Evolutionary conservation across 129 eudicot species (phyloP).

Genomic region (Escallonia rubra): DNA sequence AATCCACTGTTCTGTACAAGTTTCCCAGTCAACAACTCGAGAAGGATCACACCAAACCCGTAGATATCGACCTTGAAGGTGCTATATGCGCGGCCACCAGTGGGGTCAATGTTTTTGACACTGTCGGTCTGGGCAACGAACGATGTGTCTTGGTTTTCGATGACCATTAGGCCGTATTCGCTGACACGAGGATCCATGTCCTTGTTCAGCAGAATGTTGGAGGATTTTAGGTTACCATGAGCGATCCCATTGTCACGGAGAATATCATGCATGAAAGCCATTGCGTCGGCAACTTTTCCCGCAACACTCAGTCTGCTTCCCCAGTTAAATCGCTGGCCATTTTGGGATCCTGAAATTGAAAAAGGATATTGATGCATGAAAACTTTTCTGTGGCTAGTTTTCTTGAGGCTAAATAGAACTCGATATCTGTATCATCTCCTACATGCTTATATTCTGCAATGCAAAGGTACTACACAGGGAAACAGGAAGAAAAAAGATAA

Average conservation of each 20-base stretch:
- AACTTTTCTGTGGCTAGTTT: too few species aligned
- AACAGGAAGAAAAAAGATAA: too few species aligned
- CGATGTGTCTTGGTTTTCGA: slow-evolving; percentile 24
- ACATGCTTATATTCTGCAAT: too few species aligned
- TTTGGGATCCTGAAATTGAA: slow-evolving; percentile 47
- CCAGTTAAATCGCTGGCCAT: slow-evolving; percentile 52
- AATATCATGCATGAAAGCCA: slow-evolving; percentile 60
- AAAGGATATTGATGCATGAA: background rate
- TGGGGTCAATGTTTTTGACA: background rate
- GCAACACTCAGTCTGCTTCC: slow-evolving; percentile 60
- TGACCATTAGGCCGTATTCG: slow-evolving; percentile 74
- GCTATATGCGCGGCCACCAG: slow-evolving; percentile 15
- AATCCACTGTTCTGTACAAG: slow-evolving; percentile 44
- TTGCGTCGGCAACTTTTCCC: slow-evolving; percentile 41
- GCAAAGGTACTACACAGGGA: too few species aligned
- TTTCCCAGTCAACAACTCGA: slow-evolving; percentile 69
- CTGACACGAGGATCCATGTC: slow-evolving; percentile 55
- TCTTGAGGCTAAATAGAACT: too few species aligned
- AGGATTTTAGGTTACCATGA: slow-evolving; percentile 80
- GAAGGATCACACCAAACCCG: slow-evolving; percentile 61
- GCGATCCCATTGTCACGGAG: slow-evolving; percentile 50
- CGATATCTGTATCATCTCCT: too few species aligned
- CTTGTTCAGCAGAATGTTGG: slow-evolving; percentile 54
- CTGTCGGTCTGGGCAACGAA: slow-evolving; percentile 8
- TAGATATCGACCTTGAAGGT: slow-evolving; percentile 40